Percentiles rank a stretch among this genome's conserved stretches.
phyloP scores from a whole-genome alignment of 2,329 filamentous ascomycete species.

The Clonostachys rosea region DNA sequence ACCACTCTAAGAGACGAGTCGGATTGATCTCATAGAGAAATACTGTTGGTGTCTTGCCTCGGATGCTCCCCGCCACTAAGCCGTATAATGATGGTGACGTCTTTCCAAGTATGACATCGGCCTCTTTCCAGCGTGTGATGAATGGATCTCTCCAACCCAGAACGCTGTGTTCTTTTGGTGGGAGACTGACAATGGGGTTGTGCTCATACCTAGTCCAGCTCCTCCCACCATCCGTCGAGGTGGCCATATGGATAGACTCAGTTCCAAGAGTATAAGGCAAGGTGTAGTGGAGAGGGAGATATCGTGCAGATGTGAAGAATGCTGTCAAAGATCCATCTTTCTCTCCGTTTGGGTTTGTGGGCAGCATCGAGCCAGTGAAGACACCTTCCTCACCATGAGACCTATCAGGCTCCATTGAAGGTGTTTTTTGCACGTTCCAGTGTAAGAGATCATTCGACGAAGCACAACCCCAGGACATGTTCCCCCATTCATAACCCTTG shows the following conservation, averaged over 20 bases:
- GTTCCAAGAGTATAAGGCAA: conserved; percentile 31
- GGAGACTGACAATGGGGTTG: conserved; percentile 21
- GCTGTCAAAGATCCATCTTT: conserved; percentile 16
- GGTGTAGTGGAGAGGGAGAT: conserved; percentile 27
- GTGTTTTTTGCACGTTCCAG: conserved; percentile 31
- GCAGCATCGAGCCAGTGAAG: conserved; percentile 44
- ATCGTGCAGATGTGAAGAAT: conserved; percentile 24
- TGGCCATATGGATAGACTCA: conserved; percentile 33
- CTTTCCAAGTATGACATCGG: conserved; percentile 13
- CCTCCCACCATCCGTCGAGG: conserved; percentile 25
- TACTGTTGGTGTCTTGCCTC: conserved; percentile 29
- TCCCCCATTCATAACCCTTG: conserved; percentile 26
- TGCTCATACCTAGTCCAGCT: conserved; percentile 22
- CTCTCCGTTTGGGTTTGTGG: conserved; percentile 39
- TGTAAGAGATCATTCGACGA: conserved; percentile 31
- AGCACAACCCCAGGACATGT: conserved; percentile 44
- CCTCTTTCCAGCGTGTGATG: conserved; percentile 17
- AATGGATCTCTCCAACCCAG: conserved; percentile 27
- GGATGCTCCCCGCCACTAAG: conserved; percentile 41
- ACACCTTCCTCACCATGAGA: conserved; percentile 45
- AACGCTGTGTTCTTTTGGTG: conserved; percentile 16
- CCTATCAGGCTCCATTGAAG: conserved; percentile 23
- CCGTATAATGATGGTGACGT: conserved; percentile 30
- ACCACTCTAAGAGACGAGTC: conserved; percentile 33
- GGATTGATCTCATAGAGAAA: conserved; percentile 39